Base-by-base conservation (phyloP, 192 early-diverging fungal species). In the Blastocladiella britannica region DNA sequence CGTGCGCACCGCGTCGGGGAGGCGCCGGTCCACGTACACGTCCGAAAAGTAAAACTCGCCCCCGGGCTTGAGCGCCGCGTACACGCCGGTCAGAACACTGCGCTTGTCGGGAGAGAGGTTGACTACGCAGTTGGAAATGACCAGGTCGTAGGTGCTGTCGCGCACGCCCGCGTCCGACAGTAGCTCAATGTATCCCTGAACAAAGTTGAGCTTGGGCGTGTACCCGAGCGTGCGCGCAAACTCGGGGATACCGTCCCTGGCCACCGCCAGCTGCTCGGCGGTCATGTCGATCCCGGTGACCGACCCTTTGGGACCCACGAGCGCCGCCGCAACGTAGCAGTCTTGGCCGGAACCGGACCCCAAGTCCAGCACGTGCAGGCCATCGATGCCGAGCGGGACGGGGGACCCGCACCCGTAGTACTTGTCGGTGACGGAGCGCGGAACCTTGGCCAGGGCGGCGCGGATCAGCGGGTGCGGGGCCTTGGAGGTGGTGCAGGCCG, bases 101-200 rank as follows among this genome's bases (percentile, higher is more conserved):
- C 65, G 57, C 63, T 72, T 70, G 59, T 72, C 63, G 51, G 68
- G 71, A 53, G 65, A 72, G 62, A 72, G 63, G n/a, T 72, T 72
- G 29, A 72, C 60, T 4, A 58, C 71, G 62, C 54, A 59, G 64
- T 72, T 72, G 53, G 65, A 67, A 52, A 72, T 72, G 54, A 65
- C 67, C 54, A 72, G 51, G 53, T 72, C 71, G n/a, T 63, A 63
- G 5, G 71, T 67, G 18, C 52, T 59, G 2, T 63, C 56, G n/a
- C 60, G 56, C 28, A 26, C 68, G 0, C 63, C 56, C 52, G 54
- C 59, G 54, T 60, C 55, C 51, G 28, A 28, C 53, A 72, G 61
- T 25, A 63, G 55, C 58, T 72, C 71, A 28, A 72, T 72, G 55
- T 72, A 70, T 0, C 71, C 71, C 26, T 61, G 61, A 30, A 66